Conservation (phyloP, 768 basidiomycete species). For the Hemileccinum rubropunctum region DNA sequence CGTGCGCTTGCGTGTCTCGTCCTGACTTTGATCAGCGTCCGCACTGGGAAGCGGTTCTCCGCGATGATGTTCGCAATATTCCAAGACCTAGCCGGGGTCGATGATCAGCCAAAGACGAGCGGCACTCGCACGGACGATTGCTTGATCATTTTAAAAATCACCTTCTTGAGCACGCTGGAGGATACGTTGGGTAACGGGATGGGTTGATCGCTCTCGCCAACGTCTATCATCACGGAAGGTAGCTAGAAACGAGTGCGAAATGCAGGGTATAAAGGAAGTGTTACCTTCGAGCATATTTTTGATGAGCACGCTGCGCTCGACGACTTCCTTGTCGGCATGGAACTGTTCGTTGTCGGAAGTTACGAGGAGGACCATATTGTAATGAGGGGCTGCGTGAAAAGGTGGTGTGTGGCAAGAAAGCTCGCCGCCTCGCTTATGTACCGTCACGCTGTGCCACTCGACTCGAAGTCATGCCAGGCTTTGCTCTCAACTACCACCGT, state of each 20-base stretch:
- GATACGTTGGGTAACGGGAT: constrained; percentile 95
- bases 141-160: constrained; percentile 25
- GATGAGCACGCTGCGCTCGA: constrained; percentile 93
- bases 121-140: not conserved
- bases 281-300: constrained; percentile 99
- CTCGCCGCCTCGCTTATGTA: not conserved
- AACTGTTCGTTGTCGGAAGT: constrained; percentile 97
- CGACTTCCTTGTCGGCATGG: constrained; percentile 89
- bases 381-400: constrained; percentile 9
- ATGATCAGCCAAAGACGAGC: constrained; percentile 5
- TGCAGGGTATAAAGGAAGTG: not conserved
- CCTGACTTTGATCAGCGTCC: constrained; percentile 76
- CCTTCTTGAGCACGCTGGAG: constrained; percentile 91
- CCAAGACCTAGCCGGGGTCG: constrained; percentile 73
- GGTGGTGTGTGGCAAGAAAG: not conserved
- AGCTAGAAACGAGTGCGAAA: not conserved
- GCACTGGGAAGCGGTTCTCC: constrained; percentile 92
- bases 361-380: constrained; percentile 76
- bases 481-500: constrained; percentile 32
- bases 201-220: constrained; percentile 91
- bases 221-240: constrained; percentile 50
- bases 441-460: constrained; percentile 12
- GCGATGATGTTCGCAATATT: constrained; percentile 99
- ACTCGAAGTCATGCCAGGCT: constrained; percentile 7
- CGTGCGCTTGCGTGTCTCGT: constrained; percentile 96